Evolutionary conservation across 1,139 yeast genomes (phyloP).

Genomic region (Sugiyamaella paludigena): DNA sequence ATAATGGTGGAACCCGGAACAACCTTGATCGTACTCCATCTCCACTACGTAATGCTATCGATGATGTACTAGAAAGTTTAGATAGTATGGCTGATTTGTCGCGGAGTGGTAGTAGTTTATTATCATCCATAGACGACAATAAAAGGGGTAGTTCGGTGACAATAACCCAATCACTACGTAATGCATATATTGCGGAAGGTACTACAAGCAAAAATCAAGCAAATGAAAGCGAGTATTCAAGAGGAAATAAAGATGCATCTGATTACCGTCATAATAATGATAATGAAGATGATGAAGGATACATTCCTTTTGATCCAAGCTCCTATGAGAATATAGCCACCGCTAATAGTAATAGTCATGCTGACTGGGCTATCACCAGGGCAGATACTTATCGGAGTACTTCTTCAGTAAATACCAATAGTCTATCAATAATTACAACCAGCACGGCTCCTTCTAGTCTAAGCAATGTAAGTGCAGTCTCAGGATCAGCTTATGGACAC

Average conservation of each 20-base stretch:
- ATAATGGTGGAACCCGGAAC: too few relatives aligned
- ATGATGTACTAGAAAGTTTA: slow-evolving; percentile 36
- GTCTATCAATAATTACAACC: slow-evolving; percentile 25
- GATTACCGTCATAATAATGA: not conserved
- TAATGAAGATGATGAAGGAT: slow-evolving; percentile 23
- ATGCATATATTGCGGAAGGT: slow-evolving; percentile 14
- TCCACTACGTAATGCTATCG: slow-evolving; percentile 43
- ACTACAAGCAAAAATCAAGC: too few relatives aligned
- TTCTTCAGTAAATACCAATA: slow-evolving; percentile 29
- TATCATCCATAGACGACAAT: slow-evolving; percentile 3
- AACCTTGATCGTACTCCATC: slow-evolving; percentile 50
- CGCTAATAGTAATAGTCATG: slow-evolving; percentile 1
- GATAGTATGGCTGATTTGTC: slow-evolving; percentile 30
- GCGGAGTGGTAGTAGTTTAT: slow-evolving; percentile 16
- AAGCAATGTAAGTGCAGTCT: slow-evolving; percentile 31
- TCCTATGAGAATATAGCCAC: slow-evolving; percentile 25
- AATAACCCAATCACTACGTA: slow-evolving; percentile 1
- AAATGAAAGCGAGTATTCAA: slow-evolving; percentile 1
- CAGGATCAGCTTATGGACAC: not conserved
- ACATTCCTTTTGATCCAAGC: slow-evolving; percentile 32
- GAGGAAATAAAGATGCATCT: not conserved
- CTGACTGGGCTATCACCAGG: slow-evolving; percentile 19
- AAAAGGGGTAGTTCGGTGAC: slow-evolving; percentile 4
- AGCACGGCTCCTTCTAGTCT: slow-evolving; percentile 38
- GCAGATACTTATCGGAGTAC: slow-evolving; percentile 29